Conservation (phyloP, 768 basidiomycete genomes). For the Strobilomyces dryophilus region DNA sequence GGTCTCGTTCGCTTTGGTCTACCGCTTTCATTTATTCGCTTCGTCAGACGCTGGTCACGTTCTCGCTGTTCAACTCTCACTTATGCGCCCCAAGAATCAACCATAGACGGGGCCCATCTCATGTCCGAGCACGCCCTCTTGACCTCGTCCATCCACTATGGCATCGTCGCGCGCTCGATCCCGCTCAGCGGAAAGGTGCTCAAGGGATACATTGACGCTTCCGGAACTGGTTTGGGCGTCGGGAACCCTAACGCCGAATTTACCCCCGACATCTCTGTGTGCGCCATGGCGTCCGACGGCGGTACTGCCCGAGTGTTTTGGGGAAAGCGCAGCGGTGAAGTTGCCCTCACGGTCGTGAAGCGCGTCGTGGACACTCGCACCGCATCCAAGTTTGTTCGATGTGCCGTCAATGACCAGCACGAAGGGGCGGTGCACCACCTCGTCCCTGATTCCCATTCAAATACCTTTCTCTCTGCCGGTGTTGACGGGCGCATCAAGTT, state of each 20-base stretch:
- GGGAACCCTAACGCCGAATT: slow-evolving; percentile 78
- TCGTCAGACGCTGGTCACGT: slow-evolving; percentile 63
- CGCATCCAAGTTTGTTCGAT: slow-evolving; percentile 44
- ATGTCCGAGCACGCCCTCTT: slow-evolving; percentile 55
- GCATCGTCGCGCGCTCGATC: slow-evolving; percentile 67
- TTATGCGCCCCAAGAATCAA: slow-evolving; percentile 59
- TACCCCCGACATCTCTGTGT: slow-evolving; percentile 59
- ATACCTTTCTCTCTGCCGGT: slow-evolving; percentile 48
- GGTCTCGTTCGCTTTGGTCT: slow-evolving; percentile 6
- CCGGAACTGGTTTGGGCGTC: slow-evolving; percentile 53
- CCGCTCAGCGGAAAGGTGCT: slow-evolving; percentile 68
- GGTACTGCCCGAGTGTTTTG: slow-evolving; percentile 65
- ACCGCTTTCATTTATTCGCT: background rate
- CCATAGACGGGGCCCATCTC: slow-evolving; percentile 55
- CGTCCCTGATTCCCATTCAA: slow-evolving; percentile 41
- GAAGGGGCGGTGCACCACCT: slow-evolving; percentile 54
- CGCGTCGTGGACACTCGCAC: slow-evolving; percentile 56
- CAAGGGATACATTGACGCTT: slow-evolving; percentile 64
- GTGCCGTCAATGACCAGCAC: slow-evolving; percentile 57
- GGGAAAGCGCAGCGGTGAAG: slow-evolving; percentile 69
- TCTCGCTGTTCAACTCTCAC: slow-evolving; percentile 57
- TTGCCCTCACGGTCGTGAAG: slow-evolving; percentile 54
- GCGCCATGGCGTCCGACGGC: slow-evolving; percentile 56
- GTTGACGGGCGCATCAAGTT: slow-evolving; percentile 68
- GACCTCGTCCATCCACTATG: slow-evolving; percentile 60